Evolutionary conservation across 2,329 filamentous ascomycete species (phyloP).

Genomic region (Aotearoamyces nothofagi): DNA sequence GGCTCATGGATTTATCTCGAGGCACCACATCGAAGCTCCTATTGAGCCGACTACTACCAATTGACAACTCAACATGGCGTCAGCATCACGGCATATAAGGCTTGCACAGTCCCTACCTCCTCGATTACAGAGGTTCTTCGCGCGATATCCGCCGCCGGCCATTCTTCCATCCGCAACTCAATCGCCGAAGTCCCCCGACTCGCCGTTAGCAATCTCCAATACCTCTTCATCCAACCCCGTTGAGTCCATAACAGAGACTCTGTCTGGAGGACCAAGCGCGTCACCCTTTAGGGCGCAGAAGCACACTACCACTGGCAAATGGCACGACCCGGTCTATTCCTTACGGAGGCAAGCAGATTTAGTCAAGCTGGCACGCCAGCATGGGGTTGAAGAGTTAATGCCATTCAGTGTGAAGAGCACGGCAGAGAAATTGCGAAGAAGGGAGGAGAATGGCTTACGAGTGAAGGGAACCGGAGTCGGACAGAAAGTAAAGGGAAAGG

Average conservation of each 20-base stretch:
- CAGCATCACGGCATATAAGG: slow-evolving; percentile 19
- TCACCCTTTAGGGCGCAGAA: slow-evolving; percentile 77
- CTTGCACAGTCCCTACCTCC: slow-evolving; percentile 61
- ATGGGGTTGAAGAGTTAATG: slow-evolving; percentile 69
- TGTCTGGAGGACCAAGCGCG: slow-evolving; percentile 31
- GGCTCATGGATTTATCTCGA: too few species aligned
- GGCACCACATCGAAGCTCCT: too few species aligned
- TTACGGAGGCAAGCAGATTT: slow-evolving; percentile 81
- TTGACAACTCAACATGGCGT: slow-evolving; percentile 9
- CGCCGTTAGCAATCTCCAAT: slow-evolving; percentile 20
- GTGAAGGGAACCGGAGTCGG: slow-evolving; percentile 90
- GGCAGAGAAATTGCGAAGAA: slow-evolving; percentile 50
- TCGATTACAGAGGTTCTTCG: slow-evolving; percentile 74
- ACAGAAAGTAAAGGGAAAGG: slow-evolving; percentile 88
- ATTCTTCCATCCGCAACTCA: slow-evolving; percentile 26
- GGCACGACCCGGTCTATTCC: slow-evolving; percentile 73
- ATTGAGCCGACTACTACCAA: slow-evolving; percentile 3
- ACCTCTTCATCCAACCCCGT: slow-evolving; percentile 24
- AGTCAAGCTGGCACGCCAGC: slow-evolving; percentile 65
- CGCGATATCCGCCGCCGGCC: slow-evolving; percentile 65
- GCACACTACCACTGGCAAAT: slow-evolving; percentile 64
- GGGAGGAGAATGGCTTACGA: slow-evolving; percentile 64
- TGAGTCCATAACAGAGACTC: slow-evolving; percentile 15
- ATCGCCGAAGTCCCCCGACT: slow-evolving; percentile 5
- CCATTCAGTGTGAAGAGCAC: slow-evolving; percentile 65